Conservation (phyloP, 176 grass and related monocot species). For the Triticum monococcum region DNA sequence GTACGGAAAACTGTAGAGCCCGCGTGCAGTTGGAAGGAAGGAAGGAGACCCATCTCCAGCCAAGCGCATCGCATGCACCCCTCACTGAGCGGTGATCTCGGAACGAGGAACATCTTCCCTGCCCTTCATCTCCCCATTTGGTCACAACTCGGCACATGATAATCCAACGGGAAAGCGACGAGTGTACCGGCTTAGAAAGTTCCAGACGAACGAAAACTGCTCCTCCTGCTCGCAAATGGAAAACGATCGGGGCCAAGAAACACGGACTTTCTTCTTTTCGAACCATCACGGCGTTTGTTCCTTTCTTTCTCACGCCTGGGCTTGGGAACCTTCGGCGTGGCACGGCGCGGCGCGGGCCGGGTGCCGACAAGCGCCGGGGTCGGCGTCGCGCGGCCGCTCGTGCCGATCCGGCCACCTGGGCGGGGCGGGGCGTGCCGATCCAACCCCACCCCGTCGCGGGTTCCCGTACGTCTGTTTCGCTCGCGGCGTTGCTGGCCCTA, state of each 20-base stretch:
- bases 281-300: neutral
- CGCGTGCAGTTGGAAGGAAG: neutral
- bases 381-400: neutral
- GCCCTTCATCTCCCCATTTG: neutral
- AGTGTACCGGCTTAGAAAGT: neutral
- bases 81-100: neutral
- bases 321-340: neutral
- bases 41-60: neutral
- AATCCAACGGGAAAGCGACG: constrained; percentile 5
- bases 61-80: neutral
- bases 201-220: neutral
- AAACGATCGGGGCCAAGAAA: neutral
- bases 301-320: neutral
- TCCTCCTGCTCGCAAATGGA: neutral
- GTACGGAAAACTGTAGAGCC: neutral
- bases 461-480: neutral
- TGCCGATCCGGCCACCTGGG: neutral
- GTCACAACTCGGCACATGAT: neutral
- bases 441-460: neutral
- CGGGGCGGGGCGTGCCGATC: neutral
- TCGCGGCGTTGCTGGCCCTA: neutral
- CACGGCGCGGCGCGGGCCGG: neutral
- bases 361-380: neutral
- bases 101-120: neutral
- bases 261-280: neutral